Evolutionary conservation across 257 asterid genomes (phyloP), one percentile per base, ranked within the genome.

Genomic region (Solanum gandarillasii): DNA sequence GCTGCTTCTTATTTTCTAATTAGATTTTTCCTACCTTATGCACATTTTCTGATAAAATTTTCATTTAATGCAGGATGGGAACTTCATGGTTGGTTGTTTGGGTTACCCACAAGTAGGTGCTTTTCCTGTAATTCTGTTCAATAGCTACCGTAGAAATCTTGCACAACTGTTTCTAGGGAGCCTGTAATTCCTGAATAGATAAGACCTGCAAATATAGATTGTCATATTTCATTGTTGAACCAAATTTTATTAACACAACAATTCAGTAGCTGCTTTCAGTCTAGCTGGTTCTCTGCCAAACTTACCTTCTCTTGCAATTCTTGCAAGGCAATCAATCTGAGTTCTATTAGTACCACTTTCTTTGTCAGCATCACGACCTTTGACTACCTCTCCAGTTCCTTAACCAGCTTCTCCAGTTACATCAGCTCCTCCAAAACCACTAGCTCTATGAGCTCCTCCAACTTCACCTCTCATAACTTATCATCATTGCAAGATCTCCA

Each of bases 81-180:
- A 93, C 87, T 97, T 95, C 95, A 97, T 95, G 99, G 98, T 97
- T 86, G 99, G 99, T 43, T 97, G 99, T 95, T 93, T 92, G 93
- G 98, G 98, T 88, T 97, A 46, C 89, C 99, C 99, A 86, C 96
- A 91, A 41, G 99, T 97, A 92, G 86, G 97, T 89, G 85, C 87
- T 73, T 91, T 88, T 87, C 76, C 27, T 36, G 34, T 78, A 32
- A n/a, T 36, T 43, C 89, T 78, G 74, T 75, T 18, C 29, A 48
- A 48, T 12, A 81, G 60, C 83, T 39, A 76, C 10, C 12, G 29
- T 16, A 82, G 31, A 48, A 31, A 82, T 43, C 7, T 82, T 82
- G 70, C 43, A 29, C 68, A 18, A 48, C 12, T 76, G 60, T 39
- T 48, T 31, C 70, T 29, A 46, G 29, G 31, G 68, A 82, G 39